Evolutionary conservation across 345 rosid species (phyloP).

Genomic region (Hevea brasiliensis): DNA sequence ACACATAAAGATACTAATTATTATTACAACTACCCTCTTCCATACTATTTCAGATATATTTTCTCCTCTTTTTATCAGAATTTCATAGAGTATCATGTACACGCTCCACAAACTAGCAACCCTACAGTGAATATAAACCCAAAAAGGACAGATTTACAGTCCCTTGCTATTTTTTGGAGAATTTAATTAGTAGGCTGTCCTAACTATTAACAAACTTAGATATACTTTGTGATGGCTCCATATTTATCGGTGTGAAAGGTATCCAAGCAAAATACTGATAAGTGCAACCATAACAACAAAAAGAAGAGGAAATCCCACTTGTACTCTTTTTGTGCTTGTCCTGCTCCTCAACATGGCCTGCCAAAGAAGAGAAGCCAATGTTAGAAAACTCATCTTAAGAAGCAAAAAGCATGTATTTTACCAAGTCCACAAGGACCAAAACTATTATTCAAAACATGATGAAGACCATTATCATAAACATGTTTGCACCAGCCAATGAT

Average conservation of each 20-base stretch:
- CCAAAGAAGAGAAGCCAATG: conserved; percentile 1
- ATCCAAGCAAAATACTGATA: conserved; percentile 60
- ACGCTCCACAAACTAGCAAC: neutral
- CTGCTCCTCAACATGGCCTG: conserved; percentile 60
- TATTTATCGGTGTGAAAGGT: conserved; percentile 39
- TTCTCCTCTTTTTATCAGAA: neutral
- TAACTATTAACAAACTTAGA: conserved; percentile 29
- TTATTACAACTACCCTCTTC: neutral
- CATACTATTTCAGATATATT: neutral
- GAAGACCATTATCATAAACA: too few species aligned
- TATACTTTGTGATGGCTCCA: conserved; percentile 16
- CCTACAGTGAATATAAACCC: conserved; percentile 3
- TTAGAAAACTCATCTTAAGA: neutral
- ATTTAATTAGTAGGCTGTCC: conserved; percentile 17
- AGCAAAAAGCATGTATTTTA: neutral
- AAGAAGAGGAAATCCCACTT: conserved; percentile 69
- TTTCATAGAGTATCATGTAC: neutral
- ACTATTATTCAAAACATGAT: too few species aligned
- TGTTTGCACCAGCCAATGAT: neutral
- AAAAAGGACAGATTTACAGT: neutral
- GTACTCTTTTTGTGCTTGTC: conserved; percentile 43
- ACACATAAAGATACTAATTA: neutral
- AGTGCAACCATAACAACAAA: conserved; percentile 80
- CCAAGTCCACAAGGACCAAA: neutral
- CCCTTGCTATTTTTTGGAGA: neutral